phyloP scores from a whole-genome alignment of 2,329 filamentous ascomycete species.

The Calonectria pauciramosa region DNA sequence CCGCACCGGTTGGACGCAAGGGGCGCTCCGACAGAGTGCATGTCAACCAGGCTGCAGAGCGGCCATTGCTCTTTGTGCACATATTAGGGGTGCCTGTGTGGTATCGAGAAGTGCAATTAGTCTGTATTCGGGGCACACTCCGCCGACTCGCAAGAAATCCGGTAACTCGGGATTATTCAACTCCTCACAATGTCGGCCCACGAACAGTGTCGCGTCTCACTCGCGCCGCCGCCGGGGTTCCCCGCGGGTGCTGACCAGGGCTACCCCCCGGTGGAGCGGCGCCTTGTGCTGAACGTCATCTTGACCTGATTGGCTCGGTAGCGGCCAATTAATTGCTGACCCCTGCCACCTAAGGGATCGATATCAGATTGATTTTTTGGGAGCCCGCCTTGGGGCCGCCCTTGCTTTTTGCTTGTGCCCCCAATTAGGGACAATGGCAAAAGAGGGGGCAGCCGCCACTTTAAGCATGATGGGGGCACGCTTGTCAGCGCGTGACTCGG shows the following conservation, averaged over 20 bases:
- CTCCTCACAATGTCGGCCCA: slow-evolving; percentile 22
- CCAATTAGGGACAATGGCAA: slow-evolving; percentile 11
- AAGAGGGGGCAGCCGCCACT: slow-evolving; percentile 40
- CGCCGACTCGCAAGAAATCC: slow-evolving; percentile 10
- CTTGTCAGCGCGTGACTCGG: slow-evolving; percentile 43
- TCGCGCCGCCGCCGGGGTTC: slow-evolving; percentile 40
- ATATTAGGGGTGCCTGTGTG: background rate
- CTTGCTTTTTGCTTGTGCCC: slow-evolving; percentile 22
- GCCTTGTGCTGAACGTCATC: slow-evolving; percentile 51
- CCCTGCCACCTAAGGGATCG: slow-evolving; percentile 50
- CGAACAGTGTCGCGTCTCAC: slow-evolving; percentile 19
- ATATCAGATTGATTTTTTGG: slow-evolving; percentile 54
- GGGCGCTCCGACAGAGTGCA: slow-evolving; percentile 4
- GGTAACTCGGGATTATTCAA: slow-evolving; percentile 6
- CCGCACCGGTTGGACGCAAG: slow-evolving; percentile 21
- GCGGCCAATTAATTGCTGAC: slow-evolving; percentile 39
- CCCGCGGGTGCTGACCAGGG: slow-evolving; percentile 44
- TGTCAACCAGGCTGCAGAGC: background rate
- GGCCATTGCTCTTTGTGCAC: background rate
- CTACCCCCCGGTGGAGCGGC: slow-evolving; percentile 38
- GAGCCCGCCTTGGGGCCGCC: slow-evolving; percentile 34
- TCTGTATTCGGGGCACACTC: background rate
- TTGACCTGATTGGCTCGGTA: slow-evolving; percentile 50
- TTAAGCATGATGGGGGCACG: slow-evolving; percentile 31
- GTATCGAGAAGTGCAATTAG: background rate